Conservation (phyloP, 2,329 filamentous ascomycete genomes). For the Paecilomyces fulvus region DNA sequence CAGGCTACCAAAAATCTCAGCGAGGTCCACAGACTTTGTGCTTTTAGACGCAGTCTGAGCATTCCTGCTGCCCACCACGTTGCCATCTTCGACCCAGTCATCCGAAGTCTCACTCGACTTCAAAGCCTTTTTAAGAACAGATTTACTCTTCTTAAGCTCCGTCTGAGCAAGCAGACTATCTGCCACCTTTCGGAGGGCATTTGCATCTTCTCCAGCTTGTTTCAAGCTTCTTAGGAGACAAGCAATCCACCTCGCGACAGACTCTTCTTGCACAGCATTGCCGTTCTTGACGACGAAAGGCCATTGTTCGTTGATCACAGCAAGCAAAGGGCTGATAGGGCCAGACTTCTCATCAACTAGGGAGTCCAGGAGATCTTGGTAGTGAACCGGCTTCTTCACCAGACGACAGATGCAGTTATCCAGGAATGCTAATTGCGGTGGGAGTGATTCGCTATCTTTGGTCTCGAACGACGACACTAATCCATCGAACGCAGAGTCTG, state of each 20-base stretch:
- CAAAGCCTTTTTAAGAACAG: slow-evolving; percentile 27
- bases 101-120: slow-evolving; percentile 19
- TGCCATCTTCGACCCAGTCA: slow-evolving; percentile 4
- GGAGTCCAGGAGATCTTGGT: slow-evolving; percentile 50
- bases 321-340: slow-evolving; percentile 55
- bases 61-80: slow-evolving; percentile 7
- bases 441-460: slow-evolving; percentile 21
- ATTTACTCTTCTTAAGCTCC: slow-evolving; percentile 28
- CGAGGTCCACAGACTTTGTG: slow-evolving; percentile 36
- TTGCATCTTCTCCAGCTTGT: slow-evolving; percentile 43
- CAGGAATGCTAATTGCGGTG: slow-evolving; percentile 58
- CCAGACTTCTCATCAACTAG: slow-evolving; percentile 24
- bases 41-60: slow-evolving; percentile 4
- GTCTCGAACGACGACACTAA: slow-evolving; percentile 30
- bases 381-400: slow-evolving; percentile 68
- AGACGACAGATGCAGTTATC: slow-evolving; percentile 77
- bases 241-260: slow-evolving; percentile 52
- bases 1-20: slow-evolving; percentile 45
- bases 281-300: slow-evolving; percentile 54
- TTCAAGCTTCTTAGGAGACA: slow-evolving; percentile 49
- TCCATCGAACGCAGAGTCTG: slow-evolving; percentile 26
- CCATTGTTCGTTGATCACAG: slow-evolving; percentile 69
- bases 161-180: slow-evolving; percentile 33
- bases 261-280: slow-evolving; percentile 34
- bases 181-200: slow-evolving; percentile 38